Percentiles rank a stretch among this genome's conserved stretches.
Evolutionary conservation across 768 basidiomycete species (phyloP).

Genomic region (Macrolepiota dolichaula): DNA sequence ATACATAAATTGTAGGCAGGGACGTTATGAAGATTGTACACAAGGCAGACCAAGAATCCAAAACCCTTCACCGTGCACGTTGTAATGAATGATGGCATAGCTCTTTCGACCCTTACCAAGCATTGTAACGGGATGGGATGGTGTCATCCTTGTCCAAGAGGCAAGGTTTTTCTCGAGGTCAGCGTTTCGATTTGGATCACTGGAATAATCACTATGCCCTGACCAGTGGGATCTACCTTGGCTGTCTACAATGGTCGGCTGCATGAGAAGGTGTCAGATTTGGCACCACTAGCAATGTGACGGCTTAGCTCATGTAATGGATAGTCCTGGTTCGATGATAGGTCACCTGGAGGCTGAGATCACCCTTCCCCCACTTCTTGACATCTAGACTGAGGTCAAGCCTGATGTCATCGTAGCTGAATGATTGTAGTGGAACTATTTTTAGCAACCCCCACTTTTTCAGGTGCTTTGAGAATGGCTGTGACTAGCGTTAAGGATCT

Average conservation of each 20-base stretch:
- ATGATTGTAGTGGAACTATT: not conserved
- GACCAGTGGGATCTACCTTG: not conserved
- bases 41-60: not conserved
- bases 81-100: not conserved
- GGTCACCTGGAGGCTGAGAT: not conserved
- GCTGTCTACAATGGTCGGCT: not conserved
- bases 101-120: not conserved
- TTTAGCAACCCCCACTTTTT: not conserved
- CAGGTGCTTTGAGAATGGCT: not conserved
- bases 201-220: not conserved
- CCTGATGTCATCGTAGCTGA: not conserved
- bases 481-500: not conserved
- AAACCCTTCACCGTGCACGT: not conserved
- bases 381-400: not conserved
- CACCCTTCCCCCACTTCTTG: not conserved
- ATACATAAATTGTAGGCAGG: no score
- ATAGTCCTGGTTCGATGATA: not conserved
- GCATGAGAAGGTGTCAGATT: not conserved
- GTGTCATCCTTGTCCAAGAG: not conserved
- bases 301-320: not conserved
- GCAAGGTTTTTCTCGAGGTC: not conserved
- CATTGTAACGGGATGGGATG: not conserved
- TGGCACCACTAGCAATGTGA: not conserved
- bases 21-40: not conserved
- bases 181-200: not conserved